Evolutionary conservation across 2,329 filamentous ascomycete species (phyloP), one percentile per base, ranked within the genome.

Genomic region (Alternaria postmessia): DNA sequence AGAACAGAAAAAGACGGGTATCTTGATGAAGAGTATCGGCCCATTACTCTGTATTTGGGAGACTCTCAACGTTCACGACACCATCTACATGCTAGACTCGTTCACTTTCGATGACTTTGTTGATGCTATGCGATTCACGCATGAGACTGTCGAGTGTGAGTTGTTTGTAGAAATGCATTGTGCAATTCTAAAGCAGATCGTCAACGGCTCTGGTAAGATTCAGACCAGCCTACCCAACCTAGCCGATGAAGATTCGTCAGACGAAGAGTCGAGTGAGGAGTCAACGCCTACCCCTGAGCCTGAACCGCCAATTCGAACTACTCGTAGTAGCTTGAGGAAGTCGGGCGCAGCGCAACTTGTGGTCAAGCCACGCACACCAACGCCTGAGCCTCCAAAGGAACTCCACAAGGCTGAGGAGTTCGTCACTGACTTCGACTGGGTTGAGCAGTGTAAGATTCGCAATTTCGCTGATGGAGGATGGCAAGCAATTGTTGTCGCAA

Each of bases 71-170:
- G 94, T 99, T n/a, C 97, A 97, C 75, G 96, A 93, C 74, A 93
- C 97, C 72, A 90, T 97, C 18, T 96, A 96, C 74, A 88, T 92
- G 72, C 85, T 99, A 26, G 95, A 99, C 78, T 98, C 94, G 0
- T 99, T 99, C 75, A 98, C 94, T 0, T 96, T 98, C 72, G 95
- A 99, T 76, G 95, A 99, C 77, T 98, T 94, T 71, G 85, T 97
- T 5, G 91, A 98, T 75, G 91, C 94, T 0, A 89, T 99, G 84
- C 86, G 89, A 49, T 90, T 94, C 59, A 86, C 91, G 0, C 93
- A 89, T 0, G 86, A 89, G 34, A 88, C 92, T 22, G 82, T 88
- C 1, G 89, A 90, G 7, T 95, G 95, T 53, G 91, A 97, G 74
- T 83, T 99, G 0, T 89, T 97, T 67, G 89, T 92, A 51, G 95